These are phyloP conservation scores for Gigaspora rosea DNA, from an alignment of 192 early-diverging fungal species.

Conservation along the genomic window DNA sequence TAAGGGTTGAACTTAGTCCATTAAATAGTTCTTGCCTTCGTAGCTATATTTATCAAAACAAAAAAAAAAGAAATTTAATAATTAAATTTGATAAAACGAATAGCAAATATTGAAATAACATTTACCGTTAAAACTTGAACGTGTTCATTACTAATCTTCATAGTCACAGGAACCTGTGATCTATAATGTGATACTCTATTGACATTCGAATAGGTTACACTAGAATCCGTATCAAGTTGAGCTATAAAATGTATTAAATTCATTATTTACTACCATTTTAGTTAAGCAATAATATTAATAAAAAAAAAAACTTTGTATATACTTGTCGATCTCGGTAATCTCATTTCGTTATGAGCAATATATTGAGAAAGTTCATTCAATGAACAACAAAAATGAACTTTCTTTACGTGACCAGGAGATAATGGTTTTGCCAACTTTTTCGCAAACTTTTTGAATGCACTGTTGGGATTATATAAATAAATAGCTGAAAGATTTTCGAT, in stretches of 20 bases:
- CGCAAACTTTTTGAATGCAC: constrained; percentile 69
- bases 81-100: background rate
- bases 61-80: background rate
- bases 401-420: constrained; percentile 57
- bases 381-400: constrained; percentile 69
- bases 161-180: constrained; percentile 67
- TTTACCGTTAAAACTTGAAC: constrained; percentile 75
- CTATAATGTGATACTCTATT: constrained; percentile 68
- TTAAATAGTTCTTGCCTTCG: constrained; percentile 76
- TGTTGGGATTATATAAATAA: constrained; percentile 86
- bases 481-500: constrained; percentile 65
- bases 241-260: constrained; percentile 31
- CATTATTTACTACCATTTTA: no score
- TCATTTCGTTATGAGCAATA: constrained; percentile 71
- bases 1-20: constrained; percentile 70
- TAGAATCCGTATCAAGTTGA: constrained; percentile 73
- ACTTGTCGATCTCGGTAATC: constrained; percentile 73
- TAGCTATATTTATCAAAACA: constrained; percentile 35
- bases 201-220: constrained; percentile 63
- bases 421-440: constrained; percentile 55
- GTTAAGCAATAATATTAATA: no score
- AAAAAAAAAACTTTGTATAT: background rate
- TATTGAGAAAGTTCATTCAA: constrained; percentile 73
- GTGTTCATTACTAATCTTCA: constrained; percentile 78
- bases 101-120: background rate